Evolutionary conservation across 306 rosid genomes (phyloP).

Genomic region (Dryas octopetala): DNA sequence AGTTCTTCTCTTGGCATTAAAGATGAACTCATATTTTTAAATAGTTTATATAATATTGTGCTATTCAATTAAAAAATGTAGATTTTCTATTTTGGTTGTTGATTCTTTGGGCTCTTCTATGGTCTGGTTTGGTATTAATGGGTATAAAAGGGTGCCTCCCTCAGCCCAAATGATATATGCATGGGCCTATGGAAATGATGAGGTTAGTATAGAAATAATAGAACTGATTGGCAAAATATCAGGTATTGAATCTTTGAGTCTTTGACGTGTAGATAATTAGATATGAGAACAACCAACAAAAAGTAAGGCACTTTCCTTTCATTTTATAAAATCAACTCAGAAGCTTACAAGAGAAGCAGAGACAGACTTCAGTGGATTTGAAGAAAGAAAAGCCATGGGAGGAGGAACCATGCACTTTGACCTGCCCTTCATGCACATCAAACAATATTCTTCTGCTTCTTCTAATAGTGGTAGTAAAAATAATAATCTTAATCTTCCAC

Average conservation of each 20-base stretch:
- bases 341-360: neutral
- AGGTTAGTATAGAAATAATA: neutral
- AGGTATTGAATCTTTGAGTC: neutral
- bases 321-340: neutral
- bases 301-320: neutral
- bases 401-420: slow-evolving; percentile 40
- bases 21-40: too few species aligned
- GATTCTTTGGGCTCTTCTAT: too few species aligned
- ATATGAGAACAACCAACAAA: neutral
- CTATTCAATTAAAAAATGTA: too few species aligned
- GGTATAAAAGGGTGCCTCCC: too few species aligned
- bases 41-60: too few species aligned
- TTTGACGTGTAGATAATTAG: neutral
- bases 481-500: slow-evolving; percentile 8
- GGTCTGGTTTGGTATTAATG: too few species aligned
- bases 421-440: slow-evolving; percentile 20
- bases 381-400: slow-evolving; percentile 34
- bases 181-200: neutral
- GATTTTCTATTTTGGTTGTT: too few species aligned
- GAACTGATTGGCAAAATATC: neutral
- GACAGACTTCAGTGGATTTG: too few species aligned
- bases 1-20: too few species aligned
- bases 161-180: neutral
- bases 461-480: neutral
- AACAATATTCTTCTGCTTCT: slow-evolving; percentile 25